phyloP scores from a whole-genome alignment of 257 asterid genomes.

The Scutellaria minor region DNA sequence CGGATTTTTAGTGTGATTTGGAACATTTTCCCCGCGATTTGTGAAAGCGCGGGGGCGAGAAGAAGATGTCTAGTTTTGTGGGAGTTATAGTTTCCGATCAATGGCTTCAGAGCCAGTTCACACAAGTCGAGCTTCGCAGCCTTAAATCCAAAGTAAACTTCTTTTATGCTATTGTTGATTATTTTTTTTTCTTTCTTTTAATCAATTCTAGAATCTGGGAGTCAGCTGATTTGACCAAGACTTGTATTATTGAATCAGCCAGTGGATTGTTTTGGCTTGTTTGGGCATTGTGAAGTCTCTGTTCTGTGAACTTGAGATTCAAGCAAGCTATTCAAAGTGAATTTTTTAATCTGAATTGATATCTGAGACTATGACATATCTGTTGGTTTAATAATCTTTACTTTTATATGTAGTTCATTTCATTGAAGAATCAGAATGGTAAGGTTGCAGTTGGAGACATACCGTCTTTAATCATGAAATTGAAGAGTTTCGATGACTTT shows the following conservation, averaged over 20 bases:
- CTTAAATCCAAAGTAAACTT: slow-evolving; percentile 76
- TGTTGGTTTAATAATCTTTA: slow-evolving; percentile 21
- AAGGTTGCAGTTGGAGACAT: slow-evolving; percentile 74
- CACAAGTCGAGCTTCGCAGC: slow-evolving; percentile 89
- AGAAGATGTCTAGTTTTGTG: slow-evolving; percentile 73
- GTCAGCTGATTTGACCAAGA: slow-evolving; percentile 28
- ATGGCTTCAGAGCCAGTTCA: slow-evolving; percentile 96
- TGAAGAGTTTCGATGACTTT: slow-evolving; percentile 61
- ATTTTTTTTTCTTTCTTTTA: neutral
- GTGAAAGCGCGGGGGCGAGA: slow-evolving; percentile 52
- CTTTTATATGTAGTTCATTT: slow-evolving; percentile 54
- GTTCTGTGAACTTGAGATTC: slow-evolving; percentile 28
- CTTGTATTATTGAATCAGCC: neutral
- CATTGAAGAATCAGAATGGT: slow-evolving; percentile 72
- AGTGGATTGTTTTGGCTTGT: slow-evolving; percentile 6
- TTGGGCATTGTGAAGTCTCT: slow-evolving; percentile 17
- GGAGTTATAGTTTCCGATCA: slow-evolving; percentile 95
- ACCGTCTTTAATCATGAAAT: slow-evolving; percentile 70
- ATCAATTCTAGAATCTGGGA: slow-evolving; percentile 10
- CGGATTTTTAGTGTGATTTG: slow-evolving; percentile 32
- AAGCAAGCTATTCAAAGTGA: slow-evolving; percentile 32
- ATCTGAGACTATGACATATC: neutral
- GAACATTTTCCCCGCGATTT: slow-evolving; percentile 45
- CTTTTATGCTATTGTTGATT: slow-evolving; percentile 5
- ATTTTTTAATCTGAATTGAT: slow-evolving; percentile 33